These are phyloP conservation scores for Citrus australasica DNA, from an alignment of 345 rosid genomes.

Conservation along the genomic window DNA sequence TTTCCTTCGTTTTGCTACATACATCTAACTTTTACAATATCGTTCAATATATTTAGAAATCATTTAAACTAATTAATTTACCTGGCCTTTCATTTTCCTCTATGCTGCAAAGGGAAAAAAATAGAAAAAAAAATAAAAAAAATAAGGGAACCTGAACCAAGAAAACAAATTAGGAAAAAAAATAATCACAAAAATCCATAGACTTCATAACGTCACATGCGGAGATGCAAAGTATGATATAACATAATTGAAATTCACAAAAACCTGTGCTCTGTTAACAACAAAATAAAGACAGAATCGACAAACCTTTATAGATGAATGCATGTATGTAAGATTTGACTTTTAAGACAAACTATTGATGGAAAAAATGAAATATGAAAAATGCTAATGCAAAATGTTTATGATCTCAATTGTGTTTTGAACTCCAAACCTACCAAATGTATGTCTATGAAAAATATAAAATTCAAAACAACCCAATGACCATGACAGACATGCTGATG, in stretches of 20 bases:
- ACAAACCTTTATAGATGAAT: constrained; percentile 32
- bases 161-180: neutral
- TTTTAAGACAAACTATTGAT: constrained; percentile 8
- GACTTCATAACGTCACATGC: constrained; percentile 1
- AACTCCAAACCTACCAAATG: constrained; percentile 17
- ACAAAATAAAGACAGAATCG: neutral
- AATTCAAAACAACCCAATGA: constrained; percentile 20
- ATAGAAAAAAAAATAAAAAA: too few relatives aligned
- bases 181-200: neutral
- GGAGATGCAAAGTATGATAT: constrained; percentile 15
- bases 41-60: too few relatives aligned
- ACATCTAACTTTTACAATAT: too few relatives aligned
- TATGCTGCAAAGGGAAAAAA: too few relatives aligned
- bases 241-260: constrained; percentile 11
- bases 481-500: constrained; percentile 17
- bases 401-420: constrained; percentile 27
- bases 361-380: constrained; percentile 14
- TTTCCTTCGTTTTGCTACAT: too few relatives aligned
- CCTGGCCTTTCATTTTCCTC: too few relatives aligned
- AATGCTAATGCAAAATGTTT: constrained; percentile 29
- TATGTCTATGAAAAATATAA: constrained; percentile 2
- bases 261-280: neutral
- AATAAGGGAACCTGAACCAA: neutral
- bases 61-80: too few relatives aligned
- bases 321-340: constrained; percentile 26